Evolutionary conservation across 2,329 filamentous ascomycete genomes (phyloP).

Genomic region (Cytospora leucostoma): DNA sequence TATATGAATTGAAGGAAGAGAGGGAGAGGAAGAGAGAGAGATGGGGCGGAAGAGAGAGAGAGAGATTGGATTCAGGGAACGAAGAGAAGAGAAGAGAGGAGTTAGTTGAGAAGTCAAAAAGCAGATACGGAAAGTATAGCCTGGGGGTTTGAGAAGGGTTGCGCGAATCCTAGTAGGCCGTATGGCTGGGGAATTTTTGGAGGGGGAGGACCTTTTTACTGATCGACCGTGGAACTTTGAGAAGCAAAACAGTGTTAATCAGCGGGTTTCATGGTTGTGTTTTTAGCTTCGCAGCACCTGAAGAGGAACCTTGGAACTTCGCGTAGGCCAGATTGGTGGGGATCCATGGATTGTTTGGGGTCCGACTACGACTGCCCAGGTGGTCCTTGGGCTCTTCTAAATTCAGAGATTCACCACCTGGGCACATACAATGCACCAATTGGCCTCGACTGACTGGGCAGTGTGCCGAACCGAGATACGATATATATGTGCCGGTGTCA

Average conservation of each 20-base stretch:
- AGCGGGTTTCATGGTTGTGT: conserved; percentile 10
- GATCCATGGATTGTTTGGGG: neutral
- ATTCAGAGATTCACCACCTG: too few species aligned
- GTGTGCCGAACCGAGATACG: too few species aligned
- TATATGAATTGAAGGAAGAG: neutral
- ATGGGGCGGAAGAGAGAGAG: neutral
- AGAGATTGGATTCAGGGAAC: neutral
- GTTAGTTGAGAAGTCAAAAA: neutral
- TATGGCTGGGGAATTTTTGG: conserved; percentile 6
- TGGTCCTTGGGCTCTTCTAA: too few species aligned
- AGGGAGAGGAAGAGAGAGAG: neutral
- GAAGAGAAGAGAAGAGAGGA: neutral
- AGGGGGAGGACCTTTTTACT: conserved; percentile 15
- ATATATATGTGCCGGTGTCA: too few species aligned
- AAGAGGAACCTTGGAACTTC: neutral
- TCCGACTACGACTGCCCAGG: too few species aligned
- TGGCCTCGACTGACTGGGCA: too few species aligned
- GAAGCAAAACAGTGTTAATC: conserved; percentile 23
- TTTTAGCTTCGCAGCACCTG: conserved; percentile 1
- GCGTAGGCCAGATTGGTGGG: neutral
- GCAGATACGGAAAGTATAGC: neutral
- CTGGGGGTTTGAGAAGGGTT: neutral
- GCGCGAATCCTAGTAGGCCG: neutral
- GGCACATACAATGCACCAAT: too few species aligned
- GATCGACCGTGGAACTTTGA: conserved; percentile 19